Evolutionary conservation across 2,329 filamentous ascomycete species (phyloP), one percentile per base, ranked within the genome.

Genomic region (Diaporthe batatas): DNA sequence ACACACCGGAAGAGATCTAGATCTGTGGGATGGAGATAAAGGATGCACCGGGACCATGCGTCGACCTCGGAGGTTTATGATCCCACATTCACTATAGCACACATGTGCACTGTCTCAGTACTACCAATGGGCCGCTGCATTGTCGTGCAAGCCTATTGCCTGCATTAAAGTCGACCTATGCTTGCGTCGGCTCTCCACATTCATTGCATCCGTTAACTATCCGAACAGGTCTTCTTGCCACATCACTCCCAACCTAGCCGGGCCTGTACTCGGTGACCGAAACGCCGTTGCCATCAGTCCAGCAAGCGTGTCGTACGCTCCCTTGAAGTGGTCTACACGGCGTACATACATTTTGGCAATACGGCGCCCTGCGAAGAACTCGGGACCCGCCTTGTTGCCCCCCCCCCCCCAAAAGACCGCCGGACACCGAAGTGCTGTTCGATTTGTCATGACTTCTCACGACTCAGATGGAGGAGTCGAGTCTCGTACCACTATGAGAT

Each of bases 141-240:
- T 12, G 44, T 34, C 44, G 59, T 65, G 44, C 59, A 23, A 36
- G 59, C 14, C 29, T 51, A 36, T 36, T 36, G 44, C 44, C 11
- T 65, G 62, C 62, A 65, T 65, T 5, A 51, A 65, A 65, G 62
- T 65, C 62, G 62, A 51, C 62, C 62, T 51, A 53, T 65, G 62
- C 44, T 36, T 65, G 62, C 62, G 34, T 65, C 21, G 12, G 29
- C 44, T 36, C 62, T n/a, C 62, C 62, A 65, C 62, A 36, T 36
- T 16, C 36, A 32, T 32, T 51, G 62, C 62, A 39, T 25, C 62
- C 44, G 44, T 65, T 65, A 44, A 65, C 36, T 25, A 51, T 25
- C 62, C 62, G 29, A 36, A n/a, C 29, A 51, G 29, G 44, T 65
- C 49, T 18, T 12, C 29, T 65, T 65, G 62, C 62, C 62, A 51